Base-by-base conservation (phyloP, 371 early-diverging fungal genomes). In the Mucor indicus region DNA sequence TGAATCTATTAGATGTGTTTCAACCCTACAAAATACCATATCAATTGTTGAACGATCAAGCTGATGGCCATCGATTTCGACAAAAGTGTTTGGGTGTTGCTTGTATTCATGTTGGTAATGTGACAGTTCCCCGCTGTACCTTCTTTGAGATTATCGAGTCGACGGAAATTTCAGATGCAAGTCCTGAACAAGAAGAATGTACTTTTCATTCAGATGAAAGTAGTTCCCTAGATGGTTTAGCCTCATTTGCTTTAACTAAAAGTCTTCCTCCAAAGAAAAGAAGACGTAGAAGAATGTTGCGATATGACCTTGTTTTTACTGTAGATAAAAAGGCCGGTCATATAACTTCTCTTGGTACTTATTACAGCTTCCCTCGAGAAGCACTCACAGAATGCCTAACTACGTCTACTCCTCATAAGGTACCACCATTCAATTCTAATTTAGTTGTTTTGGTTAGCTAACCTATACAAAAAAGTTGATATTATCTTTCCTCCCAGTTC, bases 121-220 rank as follows among this genome's bases (percentile, higher is more conserved):
- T 33, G 4, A 38, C 41, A 21, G 49, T 52, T 24, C 56, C 60
- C 16, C 27, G 42, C 9, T 59, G 53, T 32, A 49, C 59, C 1
- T 72, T 72, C 24, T 72, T 60, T 52, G 69, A 72, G 55, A 61
- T 72, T 37, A 61, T 60, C 31, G 67, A 64, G 44, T 72, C 68
- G 55, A n/a, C n/a, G n/a, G 72, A 71, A 63, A 70, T 63, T 63
- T 63, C 67, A 60, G 67, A 63, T 23, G 29, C 21, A 19, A 23
- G 21, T 9, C 20, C 29, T 16, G 37, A 33, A 30, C 32, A 44
- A 35, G 50, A 49, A 20, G 37, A 37, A 30, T 32, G 31, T n/a
- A 19, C 13, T 24, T 2, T 22, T 27, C 23, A 25, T 21, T 24
- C 13, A 16, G 35, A 15, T 27, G 21, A 31, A 3, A 17, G 11